These are phyloP conservation scores for Lachnellula occidentalis DNA, from an alignment of 2,329 filamentous ascomycete genomes.

Conservation along the genomic window DNA sequence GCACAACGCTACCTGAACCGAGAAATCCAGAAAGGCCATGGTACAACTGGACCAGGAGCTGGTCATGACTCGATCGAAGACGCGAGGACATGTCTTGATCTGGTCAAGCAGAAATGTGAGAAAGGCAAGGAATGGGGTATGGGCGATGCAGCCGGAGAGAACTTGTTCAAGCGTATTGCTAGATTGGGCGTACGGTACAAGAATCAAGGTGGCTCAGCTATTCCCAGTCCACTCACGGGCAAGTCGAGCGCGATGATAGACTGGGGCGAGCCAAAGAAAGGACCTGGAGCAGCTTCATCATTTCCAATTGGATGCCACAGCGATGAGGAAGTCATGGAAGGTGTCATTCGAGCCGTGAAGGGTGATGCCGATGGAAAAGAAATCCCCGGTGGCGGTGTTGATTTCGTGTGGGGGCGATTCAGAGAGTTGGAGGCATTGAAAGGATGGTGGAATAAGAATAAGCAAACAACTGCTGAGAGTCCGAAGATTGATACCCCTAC, in stretches of 20 bases:
- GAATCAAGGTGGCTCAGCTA: conserved; percentile 53
- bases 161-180: conserved; percentile 78
- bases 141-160: conserved; percentile 72
- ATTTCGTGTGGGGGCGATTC: conserved; percentile 63
- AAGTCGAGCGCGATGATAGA: conserved; percentile 75
- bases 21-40: conserved; percentile 78
- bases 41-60: conserved; percentile 40
- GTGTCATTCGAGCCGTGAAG: conserved; percentile 51
- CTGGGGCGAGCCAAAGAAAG: conserved; percentile 74
- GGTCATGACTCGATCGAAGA: conserved; percentile 95
- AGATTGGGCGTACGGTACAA: conserved; percentile 58
- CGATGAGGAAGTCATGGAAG: conserved; percentile 52
- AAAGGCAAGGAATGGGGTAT: conserved; percentile 84
- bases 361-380: conserved; percentile 54
- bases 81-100: conserved; percentile 81
- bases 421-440: conserved; percentile 60
- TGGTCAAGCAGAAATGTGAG: conserved; percentile 93
- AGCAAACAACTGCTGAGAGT: conserved; percentile 10
- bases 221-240: conserved; percentile 44
- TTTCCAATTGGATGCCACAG: conserved; percentile 51
- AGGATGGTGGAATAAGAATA: conserved; percentile 62
- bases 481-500: background rate
- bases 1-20: conserved; percentile 78
- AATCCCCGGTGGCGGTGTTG: conserved; percentile 55
- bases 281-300: conserved; percentile 50